Base-by-base conservation (phyloP, 257 asterid genomes). In the Capsicum baccatum region DNA sequence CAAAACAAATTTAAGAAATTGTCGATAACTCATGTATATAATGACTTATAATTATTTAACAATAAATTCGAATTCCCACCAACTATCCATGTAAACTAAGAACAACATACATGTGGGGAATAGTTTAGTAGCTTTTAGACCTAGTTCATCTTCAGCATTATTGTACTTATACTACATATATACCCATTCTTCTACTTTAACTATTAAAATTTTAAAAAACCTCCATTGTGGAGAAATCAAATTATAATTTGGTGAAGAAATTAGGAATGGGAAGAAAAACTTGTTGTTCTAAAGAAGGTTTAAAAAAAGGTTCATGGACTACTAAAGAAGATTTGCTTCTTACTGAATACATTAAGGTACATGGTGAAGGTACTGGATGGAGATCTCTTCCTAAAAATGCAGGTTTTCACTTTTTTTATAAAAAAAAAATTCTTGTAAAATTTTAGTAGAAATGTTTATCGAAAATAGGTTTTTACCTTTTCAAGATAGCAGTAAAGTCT, bases 361-460 rank as follows among this genome's bases (percentile, higher is more conserved):
- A 5, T 71, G 80, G 80, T 5, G 80, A 73, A 48, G 19, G 47
- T 37, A 37, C 58, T 73, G 80, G 80, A 19, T 73, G 80, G 80
- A 73, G 80, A 48, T 73, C 80, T 73, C 80, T 73, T 73, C 80
- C 80, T 19, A 48, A 47, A 11, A 73, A 48, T 48, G 59, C 80
- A 48, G 80, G 80, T 48, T 48, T 19, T 59, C 26, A 58, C 26
- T 3, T 37, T 37, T 37, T 37, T 37, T 37, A 37, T 37, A 37
- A 37, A 37, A 37, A 37, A 37, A 37, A 37, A 37, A n/a, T n/a
- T n/a, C n/a, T n/a, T n/a, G n/a, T 37, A 3, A 37, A 37, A 1
- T 37, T 37, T 37, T 37, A 3, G 1, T 37, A 37, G 42, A 37
- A 37, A 37, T 37, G 42, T 37, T 3, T 37, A 37, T 37, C 1